Percentiles rank a stretch among this genome's conserved stretches.
Evolutionary conservation across 2,329 filamentous ascomycete species (phyloP).

Genomic region (Calonectria pseudoreteaudii): DNA sequence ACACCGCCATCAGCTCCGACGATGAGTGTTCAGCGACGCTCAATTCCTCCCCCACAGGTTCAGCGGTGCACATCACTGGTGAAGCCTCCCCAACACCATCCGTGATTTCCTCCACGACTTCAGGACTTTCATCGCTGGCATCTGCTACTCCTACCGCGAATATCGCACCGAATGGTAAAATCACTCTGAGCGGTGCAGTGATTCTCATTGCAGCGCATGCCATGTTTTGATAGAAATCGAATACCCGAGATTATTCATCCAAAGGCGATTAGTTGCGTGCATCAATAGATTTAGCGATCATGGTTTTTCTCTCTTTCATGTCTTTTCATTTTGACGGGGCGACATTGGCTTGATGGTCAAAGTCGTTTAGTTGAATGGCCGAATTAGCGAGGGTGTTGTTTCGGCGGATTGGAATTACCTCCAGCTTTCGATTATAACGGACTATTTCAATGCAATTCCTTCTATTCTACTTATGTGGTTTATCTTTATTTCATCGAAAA

Average conservation of each 20-base stretch:
- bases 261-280: neutral
- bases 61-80: neutral
- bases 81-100: too few relatives aligned
- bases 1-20: neutral
- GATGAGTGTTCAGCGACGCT: neutral
- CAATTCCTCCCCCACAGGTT: neutral
- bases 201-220: neutral
- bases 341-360: neutral
- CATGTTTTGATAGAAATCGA: neutral
- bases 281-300: neutral
- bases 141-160: neutral
- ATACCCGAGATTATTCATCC: neutral
- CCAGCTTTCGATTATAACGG: neutral
- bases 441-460: too few relatives aligned
- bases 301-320: too few relatives aligned
- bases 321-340: too few relatives aligned
- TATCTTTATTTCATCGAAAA: neutral
- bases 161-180: neutral
- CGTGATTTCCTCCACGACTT: neutral
- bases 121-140: neutral
- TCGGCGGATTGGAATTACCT: neutral
- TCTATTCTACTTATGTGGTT: too few relatives aligned
- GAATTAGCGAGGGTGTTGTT: neutral
- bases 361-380: too few relatives aligned
- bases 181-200: neutral